Base-by-base conservation (phyloP, 768 basidiomycete species). In the Punctularia strigosozonata region DNA sequence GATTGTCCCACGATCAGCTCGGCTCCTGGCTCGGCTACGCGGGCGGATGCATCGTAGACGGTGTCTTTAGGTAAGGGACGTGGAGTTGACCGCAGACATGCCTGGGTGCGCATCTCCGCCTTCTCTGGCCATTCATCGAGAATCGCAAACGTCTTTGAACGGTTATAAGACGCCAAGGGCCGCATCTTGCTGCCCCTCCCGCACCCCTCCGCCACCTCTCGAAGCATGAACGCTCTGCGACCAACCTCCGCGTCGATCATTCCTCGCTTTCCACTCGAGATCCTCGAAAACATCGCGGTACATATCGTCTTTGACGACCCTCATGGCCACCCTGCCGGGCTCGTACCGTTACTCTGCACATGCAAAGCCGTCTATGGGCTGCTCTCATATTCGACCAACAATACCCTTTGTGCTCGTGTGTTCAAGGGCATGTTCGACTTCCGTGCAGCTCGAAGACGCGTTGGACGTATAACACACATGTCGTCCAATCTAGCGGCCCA, bases 391-490 rank as follows among this genome's bases (percentile, higher is more conserved):
- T 23, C 4, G 40, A 45, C 1, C 46, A 55, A 38, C 36, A 36
- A 18, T 55, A 41, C 58, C 17, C 68, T 84, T 38, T 72, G 69
- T 44, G 64, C 73, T 0, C 56, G 61, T 23, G 65, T 85, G 5
- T 83, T 74, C 49, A 59, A 60, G 12, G 40, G 53, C 51, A 69
- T 64, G 50, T 84, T 83, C 59, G 80, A 84, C 53, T 37, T 45
- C 2, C 55, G 56, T 19, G 73, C 80, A 0, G 59, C 72, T 31
- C 23, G 43, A 1, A 69, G 83, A 18, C 66, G 84, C 31, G 65
- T 78, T 41, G 53, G 57, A 13, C 58, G 62, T 0, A 52, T 48
- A 47, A 54, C 38, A 48, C 55, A 31, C 64, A 70, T 49, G 50
- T 69, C 46, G 20, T 46, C 19, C 25, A 56, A 39, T 50, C 62